These are phyloP conservation scores for Elongisporangium anandrum DNA, from an alignment of 352 stramenopile species.

Conservation along the genomic window DNA sequence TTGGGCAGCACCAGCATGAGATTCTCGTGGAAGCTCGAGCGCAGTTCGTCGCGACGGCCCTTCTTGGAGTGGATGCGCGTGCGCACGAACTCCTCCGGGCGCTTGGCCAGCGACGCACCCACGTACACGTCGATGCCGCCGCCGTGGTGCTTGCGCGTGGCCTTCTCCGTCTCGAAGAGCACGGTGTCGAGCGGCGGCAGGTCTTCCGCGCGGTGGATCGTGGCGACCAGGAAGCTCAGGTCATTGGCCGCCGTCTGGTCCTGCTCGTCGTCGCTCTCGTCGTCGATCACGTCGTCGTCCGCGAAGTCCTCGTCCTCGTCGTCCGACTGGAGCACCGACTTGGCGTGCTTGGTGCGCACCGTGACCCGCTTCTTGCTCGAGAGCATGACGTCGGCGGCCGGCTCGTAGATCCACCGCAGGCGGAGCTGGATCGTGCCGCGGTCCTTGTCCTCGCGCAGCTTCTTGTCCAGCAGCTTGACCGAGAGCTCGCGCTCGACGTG, in stretches of 20 bases:
- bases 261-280: constrained; percentile 31
- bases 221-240: constrained; percentile 51
- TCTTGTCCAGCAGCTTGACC: constrained; percentile 52
- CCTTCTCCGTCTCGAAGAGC: constrained; percentile 40
- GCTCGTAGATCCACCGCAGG: constrained; percentile 46
- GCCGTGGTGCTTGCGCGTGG: constrained; percentile 30
- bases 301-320: constrained; percentile 44
- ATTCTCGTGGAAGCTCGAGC: constrained; percentile 59
- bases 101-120: constrained; percentile 22
- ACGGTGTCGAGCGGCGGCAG: constrained; percentile 57
- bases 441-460: constrained; percentile 43
- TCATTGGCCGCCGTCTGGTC: constrained; percentile 18
- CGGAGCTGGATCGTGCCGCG: constrained; percentile 51
- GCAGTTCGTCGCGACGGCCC: constrained; percentile 52
- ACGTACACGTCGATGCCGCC: constrained; percentile 74
- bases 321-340: constrained; percentile 38
- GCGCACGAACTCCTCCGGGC: constrained; percentile 35
- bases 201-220: constrained; percentile 59
- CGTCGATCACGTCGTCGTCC: constrained; percentile 31
- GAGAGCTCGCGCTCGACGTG: constrained; percentile 43
- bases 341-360: constrained; percentile 22
- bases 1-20: constrained; percentile 47
- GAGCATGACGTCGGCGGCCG: constrained; percentile 39
- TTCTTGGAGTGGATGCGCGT: constrained; percentile 69
- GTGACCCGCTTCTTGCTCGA: constrained; percentile 19